Evolutionary conservation across 2,329 filamentous ascomycete genomes (phyloP).

Genomic region (Fusarium lateritium): DNA sequence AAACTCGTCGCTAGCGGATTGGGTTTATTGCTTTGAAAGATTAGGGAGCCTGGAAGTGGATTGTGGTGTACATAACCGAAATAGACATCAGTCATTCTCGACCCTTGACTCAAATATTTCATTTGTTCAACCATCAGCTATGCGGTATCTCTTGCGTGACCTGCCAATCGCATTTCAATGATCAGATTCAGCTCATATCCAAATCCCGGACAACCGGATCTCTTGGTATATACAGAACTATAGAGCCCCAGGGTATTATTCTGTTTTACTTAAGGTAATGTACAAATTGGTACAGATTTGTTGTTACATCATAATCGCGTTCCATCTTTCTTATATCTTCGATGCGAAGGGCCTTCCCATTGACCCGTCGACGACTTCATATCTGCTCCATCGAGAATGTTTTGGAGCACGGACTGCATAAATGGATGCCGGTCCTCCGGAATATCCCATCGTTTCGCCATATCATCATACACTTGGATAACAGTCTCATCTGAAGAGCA

Average conservation of each 20-base stretch:
- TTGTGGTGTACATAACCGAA: slow-evolving; percentile 52
- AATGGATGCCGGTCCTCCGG: slow-evolving; percentile 59
- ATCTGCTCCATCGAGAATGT: slow-evolving; percentile 56
- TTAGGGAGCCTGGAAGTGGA: slow-evolving; percentile 45
- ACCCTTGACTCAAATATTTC: slow-evolving; percentile 46
- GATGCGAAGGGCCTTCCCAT: slow-evolving; percentile 45
- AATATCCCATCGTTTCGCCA: slow-evolving; percentile 65
- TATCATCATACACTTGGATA: slow-evolving; percentile 67
- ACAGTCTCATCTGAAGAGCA: slow-evolving; percentile 68
- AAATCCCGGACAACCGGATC: slow-evolving; percentile 2
- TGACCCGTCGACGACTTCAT: slow-evolving; percentile 49
- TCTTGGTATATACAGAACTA: slow-evolving; percentile 30
- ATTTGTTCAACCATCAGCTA: slow-evolving; percentile 39
- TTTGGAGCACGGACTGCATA: slow-evolving; percentile 63
- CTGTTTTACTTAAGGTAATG: slow-evolving; percentile 40
- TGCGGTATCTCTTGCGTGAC: slow-evolving; percentile 14
- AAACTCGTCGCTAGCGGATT: slow-evolving; percentile 44
- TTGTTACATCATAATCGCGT: slow-evolving; percentile 50
- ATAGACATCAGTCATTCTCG: slow-evolving; percentile 54
- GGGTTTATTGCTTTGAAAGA: slow-evolving; percentile 37
- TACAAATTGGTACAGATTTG: slow-evolving; percentile 48
- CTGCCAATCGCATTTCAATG: not conserved
- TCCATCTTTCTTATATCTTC: slow-evolving; percentile 49
- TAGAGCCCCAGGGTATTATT: slow-evolving; percentile 44
- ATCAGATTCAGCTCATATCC: slow-evolving; percentile 3